Evolutionary conservation across 108 stramenopile genomes (phyloP).

Genomic region (Cyclotella sp.): DNA sequence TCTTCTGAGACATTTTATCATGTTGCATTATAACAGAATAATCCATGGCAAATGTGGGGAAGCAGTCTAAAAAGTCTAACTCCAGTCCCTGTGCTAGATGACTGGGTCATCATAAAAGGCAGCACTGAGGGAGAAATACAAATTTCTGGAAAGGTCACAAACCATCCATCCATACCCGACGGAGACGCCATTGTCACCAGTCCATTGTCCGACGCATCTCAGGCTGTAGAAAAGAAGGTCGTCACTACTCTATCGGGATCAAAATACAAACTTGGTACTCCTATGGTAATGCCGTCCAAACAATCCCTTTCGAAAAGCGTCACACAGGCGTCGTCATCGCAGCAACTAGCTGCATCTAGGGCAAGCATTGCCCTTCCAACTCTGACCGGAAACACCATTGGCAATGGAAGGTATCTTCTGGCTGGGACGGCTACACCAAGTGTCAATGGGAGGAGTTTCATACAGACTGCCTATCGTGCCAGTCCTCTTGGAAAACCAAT

Average conservation of each 20-base stretch:
- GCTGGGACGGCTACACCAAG: constrained; percentile 43
- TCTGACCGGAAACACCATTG: constrained; percentile 62
- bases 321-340: constrained; percentile 5
- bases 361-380: constrained; percentile 37
- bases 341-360: constrained; percentile 13
- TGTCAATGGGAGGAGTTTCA: constrained; percentile 48
- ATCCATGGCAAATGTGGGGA: constrained; percentile 36
- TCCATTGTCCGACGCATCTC: constrained; percentile 58
- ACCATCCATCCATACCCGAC: constrained; percentile 78
- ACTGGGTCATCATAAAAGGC: constrained; percentile 70
- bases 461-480: constrained; percentile 55
- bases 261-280: constrained; percentile 70
- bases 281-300: constrained; percentile 32
- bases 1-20: neutral
- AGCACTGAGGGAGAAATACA: constrained; percentile 58
- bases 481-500: constrained; percentile 59
- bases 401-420: constrained; percentile 55
- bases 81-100: constrained; percentile 61
- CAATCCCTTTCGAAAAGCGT: constrained; percentile 4
- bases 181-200: constrained; percentile 83
- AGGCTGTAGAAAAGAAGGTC: constrained; percentile 46
- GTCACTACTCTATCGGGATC: constrained; percentile 78
- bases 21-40: neutral
- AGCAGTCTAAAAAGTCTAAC: constrained; percentile 22
- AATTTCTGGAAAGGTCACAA: constrained; percentile 66